phyloP scores from a whole-genome alignment of 441 rosid species.

The Arabidopsis lyrata region DNA sequence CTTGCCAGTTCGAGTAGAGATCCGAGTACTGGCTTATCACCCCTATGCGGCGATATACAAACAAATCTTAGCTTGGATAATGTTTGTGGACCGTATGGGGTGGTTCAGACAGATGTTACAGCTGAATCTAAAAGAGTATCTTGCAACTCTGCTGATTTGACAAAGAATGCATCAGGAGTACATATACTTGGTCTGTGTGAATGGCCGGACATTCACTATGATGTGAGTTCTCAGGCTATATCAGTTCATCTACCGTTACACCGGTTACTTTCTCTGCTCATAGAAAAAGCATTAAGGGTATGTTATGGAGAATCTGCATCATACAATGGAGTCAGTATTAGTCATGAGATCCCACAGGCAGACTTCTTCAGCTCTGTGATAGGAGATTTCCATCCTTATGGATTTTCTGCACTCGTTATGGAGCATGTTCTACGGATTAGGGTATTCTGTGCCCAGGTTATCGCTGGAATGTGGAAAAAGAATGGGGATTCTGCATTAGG shows the following conservation, averaged over 20 bases:
- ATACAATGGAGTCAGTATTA: constrained; percentile 36
- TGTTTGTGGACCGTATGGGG: constrained; percentile 47
- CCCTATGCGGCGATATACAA: constrained; percentile 47
- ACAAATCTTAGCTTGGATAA: constrained; percentile 53
- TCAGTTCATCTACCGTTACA: constrained; percentile 92
- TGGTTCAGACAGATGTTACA: constrained; percentile 41
- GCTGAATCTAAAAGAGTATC: constrained; percentile 47
- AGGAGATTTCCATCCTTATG: constrained; percentile 69
- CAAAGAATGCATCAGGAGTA: constrained; percentile 48
- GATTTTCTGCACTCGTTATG: constrained; percentile 90
- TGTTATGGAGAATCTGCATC: constrained; percentile 70
- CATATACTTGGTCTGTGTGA: constrained; percentile 59
- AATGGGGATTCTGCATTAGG: constrained; percentile 85
- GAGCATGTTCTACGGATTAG: constrained; percentile 93
- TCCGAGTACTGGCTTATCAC: constrained; percentile 47
- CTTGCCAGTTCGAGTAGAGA: constrained; percentile 61
- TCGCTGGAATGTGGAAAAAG: constrained; percentile 98
- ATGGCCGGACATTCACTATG: constrained; percentile 80
- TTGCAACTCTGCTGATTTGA: constrained; percentile 46
- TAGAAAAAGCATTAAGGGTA: constrained; percentile 73
- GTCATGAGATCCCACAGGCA: constrained; percentile 46
- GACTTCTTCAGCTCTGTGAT: constrained; percentile 80
- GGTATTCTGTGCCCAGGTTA: constrained; percentile 94
- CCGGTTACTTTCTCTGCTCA: constrained; percentile 81
- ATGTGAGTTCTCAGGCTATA: constrained; percentile 86